Evolutionary conservation across 345 rosid species (phyloP).

Genomic region (Eucalyptus cloeziana): DNA sequence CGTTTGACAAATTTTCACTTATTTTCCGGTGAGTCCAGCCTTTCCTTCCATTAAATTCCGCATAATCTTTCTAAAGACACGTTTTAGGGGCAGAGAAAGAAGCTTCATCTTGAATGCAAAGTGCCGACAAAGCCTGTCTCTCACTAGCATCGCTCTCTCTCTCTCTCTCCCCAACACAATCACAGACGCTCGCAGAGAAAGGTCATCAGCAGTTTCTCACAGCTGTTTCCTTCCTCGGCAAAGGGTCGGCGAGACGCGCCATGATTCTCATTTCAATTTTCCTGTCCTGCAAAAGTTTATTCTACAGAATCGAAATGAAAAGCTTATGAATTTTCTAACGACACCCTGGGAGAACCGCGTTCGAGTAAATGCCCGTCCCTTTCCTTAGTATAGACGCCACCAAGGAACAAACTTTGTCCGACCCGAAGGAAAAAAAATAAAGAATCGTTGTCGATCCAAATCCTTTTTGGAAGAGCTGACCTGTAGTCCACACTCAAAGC

Average conservation of each 20-base stretch:
- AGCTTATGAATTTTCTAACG: not conserved
- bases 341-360: constrained; percentile 10
- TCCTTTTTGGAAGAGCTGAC: constrained; percentile 7
- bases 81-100: not conserved
- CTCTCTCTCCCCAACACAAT: not conserved
- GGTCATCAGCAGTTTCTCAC: not conserved
- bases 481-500: constrained; percentile 23
- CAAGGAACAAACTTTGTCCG: not conserved
- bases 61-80: not conserved
- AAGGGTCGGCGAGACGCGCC: not conserved
- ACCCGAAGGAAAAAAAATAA: not conserved
- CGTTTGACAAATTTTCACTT: not conserved
- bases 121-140: not conserved
- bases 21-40: not conserved
- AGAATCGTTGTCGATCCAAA: not conserved
- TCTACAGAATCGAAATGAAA: not conserved
- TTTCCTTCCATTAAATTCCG: not conserved
- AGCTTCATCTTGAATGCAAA: not conserved
- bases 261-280: not conserved
- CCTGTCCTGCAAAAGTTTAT: not conserved
- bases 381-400: not conserved
- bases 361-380: constrained; percentile 1
- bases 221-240: not conserved
- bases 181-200: not conserved
- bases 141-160: not conserved